Base-by-base conservation (phyloP, 139 green algal genomes). In the Micractinium sp. region DNA sequence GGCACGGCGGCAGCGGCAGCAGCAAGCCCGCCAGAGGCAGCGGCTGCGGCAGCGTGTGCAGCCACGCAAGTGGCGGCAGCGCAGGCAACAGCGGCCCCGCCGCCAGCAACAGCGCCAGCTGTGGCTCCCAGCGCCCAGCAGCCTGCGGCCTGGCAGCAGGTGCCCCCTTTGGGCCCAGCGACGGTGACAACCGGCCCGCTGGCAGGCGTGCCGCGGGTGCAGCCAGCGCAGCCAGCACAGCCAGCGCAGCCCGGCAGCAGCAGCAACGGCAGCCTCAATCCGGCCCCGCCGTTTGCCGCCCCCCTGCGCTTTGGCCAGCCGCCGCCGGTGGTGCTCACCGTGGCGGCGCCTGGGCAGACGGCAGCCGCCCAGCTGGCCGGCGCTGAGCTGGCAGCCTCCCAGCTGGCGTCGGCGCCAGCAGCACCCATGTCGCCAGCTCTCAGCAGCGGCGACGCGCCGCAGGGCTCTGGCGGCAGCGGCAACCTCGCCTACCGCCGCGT, bases 401-500 rank as follows among this genome's bases (percentile, higher is more conserved):
- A 31, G 41, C 31, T 19, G 27, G 47, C 29, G 14, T 3, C 79
- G 47, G 18, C 74, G 33, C 16, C 63, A 23, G 3, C 75, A 33
- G 78, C 78, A 33, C 75, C 33, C 31, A n/a, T 81, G 14, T 81
- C 75, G n/a, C 75, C 75, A 71, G 63, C 71, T 0, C 71, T 47
- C n/a, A 69, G 38, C 80, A 74, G 80, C 80, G 47, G 41, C 3
- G 31, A 85, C 3, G 27, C 66, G 73, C 73, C 73, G 25, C 31
- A 36, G 53, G n/a, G 19, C 33, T 25, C 66, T 18, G 38, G 63
- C 82, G 38, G 63, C 82, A 78, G 63, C 82, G 63, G 66, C 82
- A 78, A 20, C 66, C 66, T 67, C 36, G 23, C 14, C 3, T 87
- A 80, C 82, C 82, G 82, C 25, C 66, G 82, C 25, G 82, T 87